These are phyloP conservation scores for Dalbergia cochinchinensis DNA, from an alignment of 306 rosid genomes.

Conservation along the genomic window DNA sequence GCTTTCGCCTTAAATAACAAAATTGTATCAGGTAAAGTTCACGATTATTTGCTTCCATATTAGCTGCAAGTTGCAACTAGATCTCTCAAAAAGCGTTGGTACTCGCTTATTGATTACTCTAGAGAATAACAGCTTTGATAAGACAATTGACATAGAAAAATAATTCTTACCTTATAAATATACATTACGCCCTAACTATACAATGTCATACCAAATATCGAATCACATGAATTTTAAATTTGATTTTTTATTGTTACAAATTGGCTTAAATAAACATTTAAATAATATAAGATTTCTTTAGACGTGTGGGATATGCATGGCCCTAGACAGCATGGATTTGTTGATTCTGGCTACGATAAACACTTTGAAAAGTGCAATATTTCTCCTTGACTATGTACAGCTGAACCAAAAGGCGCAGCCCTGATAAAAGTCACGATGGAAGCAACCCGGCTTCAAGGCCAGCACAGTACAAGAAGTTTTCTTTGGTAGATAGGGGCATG, in stretches of 20 bases:
- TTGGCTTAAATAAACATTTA: background rate
- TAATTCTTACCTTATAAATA: background rate
- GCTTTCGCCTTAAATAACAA: conserved; percentile 4
- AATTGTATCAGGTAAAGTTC: background rate
- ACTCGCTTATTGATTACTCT: background rate
- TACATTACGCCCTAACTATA: background rate
- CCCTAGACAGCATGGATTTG: background rate
- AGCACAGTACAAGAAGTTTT: no score
- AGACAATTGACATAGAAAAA: background rate
- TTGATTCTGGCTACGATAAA: no score
- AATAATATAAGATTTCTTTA: background rate
- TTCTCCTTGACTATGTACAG: no score
- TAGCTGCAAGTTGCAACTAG: background rate
- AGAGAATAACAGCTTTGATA: background rate
- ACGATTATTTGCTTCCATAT: background rate
- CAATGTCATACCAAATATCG: background rate
- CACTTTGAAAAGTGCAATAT: no score
- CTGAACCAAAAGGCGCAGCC: no score
- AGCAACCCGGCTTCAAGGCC: no score
- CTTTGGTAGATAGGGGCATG: no score
- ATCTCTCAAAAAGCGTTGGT: background rate
- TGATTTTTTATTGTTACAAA: background rate
- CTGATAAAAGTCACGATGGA: no score
- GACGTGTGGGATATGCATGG: background rate
- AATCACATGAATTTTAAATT: background rate